Percentiles rank a stretch among this genome's conserved stretches.
These are phyloP conservation scores for Trypanosoma avium DNA, from an alignment of 208 protist species.

Conservation along the genomic window DNA sequence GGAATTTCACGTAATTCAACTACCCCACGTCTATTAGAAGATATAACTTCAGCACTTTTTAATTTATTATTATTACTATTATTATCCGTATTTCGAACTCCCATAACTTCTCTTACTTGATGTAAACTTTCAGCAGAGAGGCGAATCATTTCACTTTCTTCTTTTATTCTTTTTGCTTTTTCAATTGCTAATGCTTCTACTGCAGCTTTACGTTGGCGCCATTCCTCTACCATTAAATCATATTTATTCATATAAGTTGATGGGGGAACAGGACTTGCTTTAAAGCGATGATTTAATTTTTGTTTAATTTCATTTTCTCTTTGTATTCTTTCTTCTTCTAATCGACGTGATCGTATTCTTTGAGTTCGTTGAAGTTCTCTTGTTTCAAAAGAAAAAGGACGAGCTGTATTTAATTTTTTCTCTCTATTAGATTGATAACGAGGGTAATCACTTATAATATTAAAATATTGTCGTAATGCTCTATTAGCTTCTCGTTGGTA, in stretches of 20 bases:
- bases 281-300: constrained; percentile 36
- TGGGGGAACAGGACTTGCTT: constrained; percentile 68
- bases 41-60: background rate
- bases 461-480: constrained; percentile 64
- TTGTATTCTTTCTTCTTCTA: constrained; percentile 33
- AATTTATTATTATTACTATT: constrained; percentile 36
- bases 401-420: constrained; percentile 27
- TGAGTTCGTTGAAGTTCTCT: constrained; percentile 47
- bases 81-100: constrained; percentile 27
- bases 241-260: constrained; percentile 91
- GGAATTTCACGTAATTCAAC: constrained; percentile 40
- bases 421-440: constrained; percentile 57
- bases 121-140: constrained; percentile 56
- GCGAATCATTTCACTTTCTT: constrained; percentile 53
- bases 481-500: constrained; percentile 44
- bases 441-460: constrained; percentile 41
- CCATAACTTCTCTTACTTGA: constrained; percentile 51
- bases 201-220: constrained; percentile 77
- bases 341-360: constrained; percentile 47
- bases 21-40: constrained; percentile 1
- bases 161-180: constrained; percentile 51
- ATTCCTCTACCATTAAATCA: constrained; percentile 89
- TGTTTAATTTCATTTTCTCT: constrained; percentile 35
- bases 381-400: constrained; percentile 66
- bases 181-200: constrained; percentile 56